Conservation (phyloP, 495 filamentous ascomycete genomes). For the Podospora didyma region DNA sequence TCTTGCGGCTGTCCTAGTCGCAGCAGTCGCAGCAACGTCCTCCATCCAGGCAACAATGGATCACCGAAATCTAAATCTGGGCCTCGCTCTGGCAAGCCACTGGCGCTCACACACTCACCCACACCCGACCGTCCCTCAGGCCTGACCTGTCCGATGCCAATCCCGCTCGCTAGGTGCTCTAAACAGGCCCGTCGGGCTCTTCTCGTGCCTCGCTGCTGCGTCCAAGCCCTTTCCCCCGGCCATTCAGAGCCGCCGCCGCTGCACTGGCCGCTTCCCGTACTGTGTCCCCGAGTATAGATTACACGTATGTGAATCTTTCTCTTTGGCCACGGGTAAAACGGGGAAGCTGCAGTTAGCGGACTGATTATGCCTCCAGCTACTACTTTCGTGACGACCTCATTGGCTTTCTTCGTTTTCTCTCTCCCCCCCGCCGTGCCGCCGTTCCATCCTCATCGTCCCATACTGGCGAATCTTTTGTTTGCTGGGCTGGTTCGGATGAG, state of each 20-base stretch:
- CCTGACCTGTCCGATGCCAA: background rate
- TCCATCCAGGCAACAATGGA: background rate
- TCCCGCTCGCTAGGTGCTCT: background rate
- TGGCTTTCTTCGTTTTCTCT: background rate
- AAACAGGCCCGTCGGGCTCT: background rate
- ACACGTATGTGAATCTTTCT: background rate
- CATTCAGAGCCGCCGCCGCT: slow-evolving; percentile 10
- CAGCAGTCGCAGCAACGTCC: no score
- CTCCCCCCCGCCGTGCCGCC: no score
- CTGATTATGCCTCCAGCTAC: no score
- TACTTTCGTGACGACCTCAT: no score
- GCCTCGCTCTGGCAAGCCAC: background rate
- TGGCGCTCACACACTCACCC: background rate
- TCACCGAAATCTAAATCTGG: background rate
- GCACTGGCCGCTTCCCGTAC: slow-evolving; percentile 2
- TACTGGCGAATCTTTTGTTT: background rate
- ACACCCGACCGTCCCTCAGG: background rate
- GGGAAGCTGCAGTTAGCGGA: no score
- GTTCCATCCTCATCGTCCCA: background rate
- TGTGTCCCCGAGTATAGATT: background rate
- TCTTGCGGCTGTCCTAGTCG: no score
- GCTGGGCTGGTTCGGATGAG: background rate
- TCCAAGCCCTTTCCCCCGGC: slow-evolving; percentile 3
- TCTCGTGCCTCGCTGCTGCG: slow-evolving; percentile 1
- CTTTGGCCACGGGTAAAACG: background rate